phyloP scores from a whole-genome alignment of 2,329 filamentous ascomycete genomes.

The Hypoxylon sp. region DNA sequence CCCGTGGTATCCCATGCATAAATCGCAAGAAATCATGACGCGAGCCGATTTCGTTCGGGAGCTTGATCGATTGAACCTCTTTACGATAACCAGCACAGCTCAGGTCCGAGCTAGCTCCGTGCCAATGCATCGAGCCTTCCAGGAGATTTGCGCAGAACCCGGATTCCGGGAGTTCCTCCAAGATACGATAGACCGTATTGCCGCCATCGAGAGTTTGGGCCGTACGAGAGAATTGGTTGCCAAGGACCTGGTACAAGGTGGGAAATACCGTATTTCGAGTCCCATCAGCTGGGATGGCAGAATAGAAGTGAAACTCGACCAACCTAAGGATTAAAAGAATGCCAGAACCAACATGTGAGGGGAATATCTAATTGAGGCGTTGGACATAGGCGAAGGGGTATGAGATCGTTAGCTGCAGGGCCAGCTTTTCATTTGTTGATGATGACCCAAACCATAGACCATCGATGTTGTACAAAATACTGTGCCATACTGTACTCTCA shows the following conservation, averaged over 20 bases:
- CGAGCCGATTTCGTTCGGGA: constrained; percentile 91
- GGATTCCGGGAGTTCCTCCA: constrained; percentile 87
- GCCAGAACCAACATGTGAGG: constrained; percentile 49
- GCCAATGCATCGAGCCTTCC: constrained; percentile 94
- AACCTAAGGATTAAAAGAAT: constrained; percentile 43
- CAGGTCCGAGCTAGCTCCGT: constrained; percentile 93
- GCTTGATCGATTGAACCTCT: constrained; percentile 93
- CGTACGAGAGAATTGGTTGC: constrained; percentile 94
- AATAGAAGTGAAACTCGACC: constrained; percentile 52
- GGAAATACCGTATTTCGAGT: constrained; percentile 73
- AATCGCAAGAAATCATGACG: constrained; percentile 92
- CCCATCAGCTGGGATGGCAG: constrained; percentile 48
- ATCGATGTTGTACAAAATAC: constrained; percentile 8
- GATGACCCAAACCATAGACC: constrained; percentile 10
- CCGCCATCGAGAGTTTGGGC: constrained; percentile 91
- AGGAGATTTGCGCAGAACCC: constrained; percentile 77
- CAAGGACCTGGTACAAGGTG: constrained; percentile 89
- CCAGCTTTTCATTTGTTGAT: constrained; percentile 21
- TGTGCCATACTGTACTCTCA: constrained; percentile 18
- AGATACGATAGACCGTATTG: constrained; percentile 82
- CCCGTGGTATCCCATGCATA: constrained; percentile 81
- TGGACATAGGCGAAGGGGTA: constrained; percentile 1
- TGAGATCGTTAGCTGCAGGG: constrained; percentile 13
- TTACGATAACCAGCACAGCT: constrained; percentile 88
- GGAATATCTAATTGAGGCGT: not conserved